Evolutionary conservation across 352 stramenopile genomes (phyloP).

Genomic region (Phytophthora nicotianae): DNA sequence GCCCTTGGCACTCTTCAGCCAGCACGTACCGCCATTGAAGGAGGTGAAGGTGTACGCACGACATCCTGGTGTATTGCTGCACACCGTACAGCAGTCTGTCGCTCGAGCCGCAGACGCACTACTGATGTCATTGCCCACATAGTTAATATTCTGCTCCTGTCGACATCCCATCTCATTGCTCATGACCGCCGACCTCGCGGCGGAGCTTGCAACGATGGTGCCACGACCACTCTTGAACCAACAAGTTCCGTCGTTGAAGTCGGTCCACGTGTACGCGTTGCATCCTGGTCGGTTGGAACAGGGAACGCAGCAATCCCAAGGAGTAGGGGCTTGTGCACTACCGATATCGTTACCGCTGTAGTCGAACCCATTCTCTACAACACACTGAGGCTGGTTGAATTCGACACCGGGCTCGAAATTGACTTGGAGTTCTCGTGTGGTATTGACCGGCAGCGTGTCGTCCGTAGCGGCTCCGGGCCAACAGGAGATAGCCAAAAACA

Average conservation of each 20-base stretch:
- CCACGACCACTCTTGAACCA: conserved; percentile 34
- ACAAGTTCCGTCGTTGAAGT: conserved; percentile 47
- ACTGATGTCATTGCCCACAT: conserved; percentile 23
- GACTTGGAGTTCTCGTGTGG: conserved; percentile 9
- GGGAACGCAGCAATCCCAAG: conserved; percentile 31
- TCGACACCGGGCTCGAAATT: conserved; percentile 26
- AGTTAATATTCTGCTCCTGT: conserved; percentile 25
- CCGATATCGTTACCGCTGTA: conserved; percentile 44
- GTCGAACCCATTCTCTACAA: conserved; percentile 34
- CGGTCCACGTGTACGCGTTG: conserved; percentile 54
- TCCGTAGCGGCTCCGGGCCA: background rate
- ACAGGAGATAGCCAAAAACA: background rate
- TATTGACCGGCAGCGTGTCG: background rate
- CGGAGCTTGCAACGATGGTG: conserved; percentile 19
- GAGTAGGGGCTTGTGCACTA: conserved; percentile 6
- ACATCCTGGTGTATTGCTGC: conserved; percentile 21
- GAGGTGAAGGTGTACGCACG: conserved; percentile 42
- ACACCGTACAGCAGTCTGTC: conserved; percentile 24
- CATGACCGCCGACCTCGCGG: conserved; percentile 28
- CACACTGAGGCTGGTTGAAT: conserved; percentile 23
- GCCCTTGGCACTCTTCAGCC: conserved; percentile 39
- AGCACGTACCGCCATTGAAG: conserved; percentile 34
- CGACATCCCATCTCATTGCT: conserved; percentile 1
- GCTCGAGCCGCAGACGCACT: conserved; percentile 16
- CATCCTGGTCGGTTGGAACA: conserved; percentile 26